Base-by-base conservation (phyloP, 2,329 filamentous ascomycete species). In the Periconia sp. region DNA sequence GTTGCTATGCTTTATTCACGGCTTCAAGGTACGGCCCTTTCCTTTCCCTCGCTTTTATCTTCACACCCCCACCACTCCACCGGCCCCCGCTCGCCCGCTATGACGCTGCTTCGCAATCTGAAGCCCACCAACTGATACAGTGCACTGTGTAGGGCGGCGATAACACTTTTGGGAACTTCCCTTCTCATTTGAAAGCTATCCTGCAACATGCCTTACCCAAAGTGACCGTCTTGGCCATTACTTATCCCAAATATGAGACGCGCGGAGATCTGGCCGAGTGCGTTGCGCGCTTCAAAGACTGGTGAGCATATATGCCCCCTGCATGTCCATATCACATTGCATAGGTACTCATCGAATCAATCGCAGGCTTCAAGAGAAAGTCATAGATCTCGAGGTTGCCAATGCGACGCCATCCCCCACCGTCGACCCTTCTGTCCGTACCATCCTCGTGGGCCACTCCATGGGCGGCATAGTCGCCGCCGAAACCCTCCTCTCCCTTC, bases 391-490 rank as follows among this genome's bases (percentile, higher is more conserved):
- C 65, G 93, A 99, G 76, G 92, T 97, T 53, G 86, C 83, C 27
- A 89, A 90, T 62, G 81, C 82, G 44, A 93, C 91, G 0, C 84
- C 90, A 1, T 92, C 89, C 6, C 92, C 92, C 0, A 96, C 90
- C 0, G 82, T 96, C 58, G 91, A 95, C 56, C 91, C 92, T 6
- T 91, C 88, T 0, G 91, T 96, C 18, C 87, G 86, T 66, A 88
- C 89, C 27, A 82, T 96, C 45, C 82, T 97, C 15, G 79, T 95
- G 53, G 92, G 92, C 20, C 92, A 97, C 73, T 92, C 89, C 9
- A 97, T 88, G 85, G 71, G 37, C 89, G 94, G 94, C 63, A 97
- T 97, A 65, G 92, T 97, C 45, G 93, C 91, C 11, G 93, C 92
- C 33, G 94, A 97, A 70, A 89, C 91, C 14, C 81, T 93, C 58